Conservation (phyloP, 1,139 yeast genomes). For the Kodamaea sp. region DNA sequence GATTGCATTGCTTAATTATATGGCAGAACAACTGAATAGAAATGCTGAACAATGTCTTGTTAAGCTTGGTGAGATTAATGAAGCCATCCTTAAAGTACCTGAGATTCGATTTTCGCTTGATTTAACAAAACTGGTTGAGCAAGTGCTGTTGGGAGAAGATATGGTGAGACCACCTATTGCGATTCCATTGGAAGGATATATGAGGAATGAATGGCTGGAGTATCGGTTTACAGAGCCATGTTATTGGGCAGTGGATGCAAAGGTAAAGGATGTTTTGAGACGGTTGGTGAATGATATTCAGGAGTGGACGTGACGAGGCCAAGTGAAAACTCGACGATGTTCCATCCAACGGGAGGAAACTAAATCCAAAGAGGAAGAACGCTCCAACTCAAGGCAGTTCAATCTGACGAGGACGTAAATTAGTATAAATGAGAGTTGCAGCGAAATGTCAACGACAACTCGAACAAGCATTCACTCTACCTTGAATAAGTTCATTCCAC, state of each 20-base stretch:
- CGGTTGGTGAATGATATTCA: slow-evolving; percentile 24
- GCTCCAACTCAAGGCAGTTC: too few species aligned
- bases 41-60: slow-evolving; percentile 28
- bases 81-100: slow-evolving; percentile 5
- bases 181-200: slow-evolving; percentile 7
- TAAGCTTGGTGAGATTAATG: slow-evolving; percentile 9
- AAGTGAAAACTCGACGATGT: too few species aligned
- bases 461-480: too few species aligned
- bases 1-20: slow-evolving; percentile 30
- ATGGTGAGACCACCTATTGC: slow-evolving; percentile 5
- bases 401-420: too few species aligned
- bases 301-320: slow-evolving; percentile 8
- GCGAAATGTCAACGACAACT: too few species aligned
- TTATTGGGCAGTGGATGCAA: background rate
- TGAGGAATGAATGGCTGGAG: slow-evolving; percentile 6
- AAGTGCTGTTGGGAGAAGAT: slow-evolving; percentile 2
- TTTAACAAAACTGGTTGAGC: slow-evolving; percentile 6
- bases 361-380: too few species aligned
- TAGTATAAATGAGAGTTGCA: too few species aligned
- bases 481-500: too few species aligned
- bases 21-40: slow-evolving; percentile 42
- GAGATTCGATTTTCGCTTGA: slow-evolving; percentile 7
- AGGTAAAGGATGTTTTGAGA: slow-evolving; percentile 5
- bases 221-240: slow-evolving; percentile 6
- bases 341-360: too few species aligned